These are phyloP conservation scores for Lactarius trivialis DNA, from an alignment of 768 basidiomycete species.

Conservation along the genomic window DNA sequence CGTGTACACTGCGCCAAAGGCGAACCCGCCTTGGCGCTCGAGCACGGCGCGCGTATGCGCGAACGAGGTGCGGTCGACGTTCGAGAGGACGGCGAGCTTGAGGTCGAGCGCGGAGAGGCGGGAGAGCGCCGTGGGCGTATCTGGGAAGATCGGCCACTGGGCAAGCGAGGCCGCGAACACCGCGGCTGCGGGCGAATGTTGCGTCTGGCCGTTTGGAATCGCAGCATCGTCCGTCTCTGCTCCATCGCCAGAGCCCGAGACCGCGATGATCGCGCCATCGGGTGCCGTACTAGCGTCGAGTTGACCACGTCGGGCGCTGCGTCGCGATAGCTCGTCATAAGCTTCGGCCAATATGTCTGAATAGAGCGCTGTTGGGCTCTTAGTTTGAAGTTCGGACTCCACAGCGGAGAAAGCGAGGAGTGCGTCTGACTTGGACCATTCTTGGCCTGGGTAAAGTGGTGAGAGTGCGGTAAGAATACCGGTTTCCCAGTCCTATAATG, in stretches of 20 bases:
- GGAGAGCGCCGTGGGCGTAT: conserved; percentile 54
- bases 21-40: conserved; percentile 20
- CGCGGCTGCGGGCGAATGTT: conserved; percentile 28
- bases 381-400: conserved; percentile 50
- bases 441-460: conserved; percentile 37
- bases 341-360: too few species aligned
- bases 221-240: too few species aligned
- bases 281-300: too few species aligned
- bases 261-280: too few species aligned
- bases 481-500: conserved; percentile 49
- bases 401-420: conserved; percentile 45
- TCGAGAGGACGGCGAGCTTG: conserved; percentile 68
- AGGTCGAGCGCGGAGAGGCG: conserved; percentile 49
- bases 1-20: conserved; percentile 58
- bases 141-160: conserved; percentile 61
- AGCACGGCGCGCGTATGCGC: conserved; percentile 51
- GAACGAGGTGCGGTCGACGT: conserved; percentile 64
- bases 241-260: too few species aligned
- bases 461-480: conserved; percentile 51
- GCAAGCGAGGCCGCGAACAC: conserved; percentile 55
- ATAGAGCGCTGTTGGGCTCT: conserved; percentile 45
- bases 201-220: too few species aligned
- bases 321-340: too few species aligned
- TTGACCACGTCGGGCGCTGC: too few species aligned
- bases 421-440: conserved; percentile 48